A percentile compares a stretch with the other conserved stretches of the same genome.
phyloP scores from a whole-genome alignment of 345 rosid species.

The Balakata baccata region DNA sequence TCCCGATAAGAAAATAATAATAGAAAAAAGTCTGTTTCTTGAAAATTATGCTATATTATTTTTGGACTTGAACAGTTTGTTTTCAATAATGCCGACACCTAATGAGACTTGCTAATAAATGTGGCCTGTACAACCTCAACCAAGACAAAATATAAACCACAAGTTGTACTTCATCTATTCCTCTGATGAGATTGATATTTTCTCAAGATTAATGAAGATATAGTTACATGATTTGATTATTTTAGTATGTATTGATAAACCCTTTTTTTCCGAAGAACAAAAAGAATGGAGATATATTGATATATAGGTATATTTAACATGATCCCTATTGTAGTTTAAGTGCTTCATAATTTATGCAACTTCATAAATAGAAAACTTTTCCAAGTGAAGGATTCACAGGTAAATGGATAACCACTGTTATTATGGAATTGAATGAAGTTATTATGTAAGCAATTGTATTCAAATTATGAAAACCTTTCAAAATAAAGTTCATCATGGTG shows the following conservation, averaged over 20 bases:
- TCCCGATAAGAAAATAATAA: conserved; percentile 14
- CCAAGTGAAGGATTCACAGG: neutral
- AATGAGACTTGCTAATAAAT: neutral
- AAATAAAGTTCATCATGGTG: neutral
- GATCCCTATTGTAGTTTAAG: neutral
- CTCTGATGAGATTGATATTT: too few relatives aligned
- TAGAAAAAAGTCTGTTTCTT: neutral
- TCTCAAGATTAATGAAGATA: too few relatives aligned
- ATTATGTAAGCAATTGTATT: neutral
- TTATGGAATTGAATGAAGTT: conserved; percentile 3
- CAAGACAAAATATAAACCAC: conserved; percentile 1
- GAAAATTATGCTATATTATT: neutral
- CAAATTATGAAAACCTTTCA: neutral
- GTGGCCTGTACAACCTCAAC: neutral
- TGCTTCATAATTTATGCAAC: neutral
- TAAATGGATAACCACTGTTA: neutral
- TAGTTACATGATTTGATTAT: neutral
- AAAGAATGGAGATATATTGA: neutral
- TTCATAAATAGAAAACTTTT: neutral
- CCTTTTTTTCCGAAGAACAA: neutral
- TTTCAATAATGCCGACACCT: conserved; percentile 14
- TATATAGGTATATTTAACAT: neutral
- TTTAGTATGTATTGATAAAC: neutral
- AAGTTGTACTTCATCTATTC: neutral
- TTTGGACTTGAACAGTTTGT: conserved; percentile 7